Percentiles rank a stretch among this genome's conserved stretches.
Conservation (phyloP, 2,329 filamentous ascomycete species). For the Hymenoscyphus scutula region DNA sequence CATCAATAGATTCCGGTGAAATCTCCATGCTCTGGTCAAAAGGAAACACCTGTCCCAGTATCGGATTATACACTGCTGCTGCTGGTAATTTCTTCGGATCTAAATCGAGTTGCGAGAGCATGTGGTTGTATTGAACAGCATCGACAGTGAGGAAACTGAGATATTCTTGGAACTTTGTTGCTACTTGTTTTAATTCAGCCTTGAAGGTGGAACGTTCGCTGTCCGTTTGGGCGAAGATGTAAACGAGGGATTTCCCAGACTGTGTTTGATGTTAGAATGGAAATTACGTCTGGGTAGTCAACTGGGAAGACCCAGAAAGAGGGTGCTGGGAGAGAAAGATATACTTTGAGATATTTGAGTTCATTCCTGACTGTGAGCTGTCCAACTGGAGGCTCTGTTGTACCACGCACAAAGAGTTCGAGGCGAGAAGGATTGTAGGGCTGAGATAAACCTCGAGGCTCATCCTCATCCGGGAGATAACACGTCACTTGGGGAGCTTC, state of each 20-base stretch:
- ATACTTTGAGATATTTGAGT: slow-evolving; percentile 41
- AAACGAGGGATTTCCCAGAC: slow-evolving; percentile 42
- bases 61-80: slow-evolving; percentile 46
- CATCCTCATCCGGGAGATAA: slow-evolving; percentile 42
- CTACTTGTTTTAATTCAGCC: slow-evolving; percentile 40
- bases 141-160: slow-evolving; percentile 50
- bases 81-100: slow-evolving; percentile 32
- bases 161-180: slow-evolving; percentile 47
- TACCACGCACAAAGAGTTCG: slow-evolving; percentile 40
- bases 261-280: slow-evolving; percentile 22
- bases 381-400: slow-evolving; percentile 42
- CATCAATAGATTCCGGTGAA: slow-evolving; percentile 39
- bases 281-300: neutral
- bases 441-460: slow-evolving; percentile 38
- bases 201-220: slow-evolving; percentile 39
- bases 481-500: slow-evolving; percentile 32
- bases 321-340: slow-evolving; percentile 8
- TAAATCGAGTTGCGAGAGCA: slow-evolving; percentile 42
- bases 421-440: slow-evolving; percentile 37
- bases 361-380: slow-evolving; percentile 48
- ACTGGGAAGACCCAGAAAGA: too few relatives aligned
- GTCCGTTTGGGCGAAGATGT: slow-evolving; percentile 37
- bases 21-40: slow-evolving; percentile 35
- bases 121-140: slow-evolving; percentile 45
- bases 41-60: slow-evolving; percentile 45